A percentile compares a stretch with the other conserved stretches of the same genome.
phyloP scores from a whole-genome alignment of 2,329 filamentous ascomycete species.

The Penicillium hordei region DNA sequence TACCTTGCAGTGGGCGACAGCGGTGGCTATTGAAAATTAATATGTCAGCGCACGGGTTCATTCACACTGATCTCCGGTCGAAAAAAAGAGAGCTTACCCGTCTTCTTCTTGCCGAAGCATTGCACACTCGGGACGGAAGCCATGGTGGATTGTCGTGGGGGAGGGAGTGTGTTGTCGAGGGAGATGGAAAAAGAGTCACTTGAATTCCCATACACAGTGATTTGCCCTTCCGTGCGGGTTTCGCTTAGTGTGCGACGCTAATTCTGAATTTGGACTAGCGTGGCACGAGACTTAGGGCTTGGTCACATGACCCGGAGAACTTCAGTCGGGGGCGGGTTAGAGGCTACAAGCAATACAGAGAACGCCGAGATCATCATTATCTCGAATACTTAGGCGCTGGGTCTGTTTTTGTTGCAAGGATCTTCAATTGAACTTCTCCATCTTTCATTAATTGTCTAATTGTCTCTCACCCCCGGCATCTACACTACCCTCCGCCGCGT shows the following conservation, averaged over 20 bases:
- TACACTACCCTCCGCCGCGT: background rate
- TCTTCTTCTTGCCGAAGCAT: constrained; percentile 99
- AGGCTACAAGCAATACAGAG: constrained; percentile 6
- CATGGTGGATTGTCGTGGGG: constrained; percentile 59
- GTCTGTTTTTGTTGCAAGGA: background rate
- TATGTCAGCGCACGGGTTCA: constrained; percentile 31
- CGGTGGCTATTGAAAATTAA: constrained; percentile 60
- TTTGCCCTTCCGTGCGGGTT: constrained; percentile 42
- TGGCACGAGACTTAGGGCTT: constrained; percentile 26
- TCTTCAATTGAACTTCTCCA: constrained; percentile 1
- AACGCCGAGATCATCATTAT: constrained; percentile 8
- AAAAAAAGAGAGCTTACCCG: constrained; percentile 46
- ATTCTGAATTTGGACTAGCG: constrained; percentile 26
- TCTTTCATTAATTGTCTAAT: background rate
- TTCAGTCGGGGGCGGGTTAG: constrained; percentile 6
- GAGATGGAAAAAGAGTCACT: constrained; percentile 34
- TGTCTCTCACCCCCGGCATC: background rate
- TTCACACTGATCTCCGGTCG: background rate
- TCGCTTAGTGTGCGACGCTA: constrained; percentile 43
- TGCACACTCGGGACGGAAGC: constrained; percentile 79
- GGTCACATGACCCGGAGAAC: constrained; percentile 32
- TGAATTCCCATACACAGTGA: constrained; percentile 31
- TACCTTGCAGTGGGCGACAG: constrained; percentile 92
- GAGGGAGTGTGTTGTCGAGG: constrained; percentile 42
- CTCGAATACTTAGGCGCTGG: background rate